Conservation (phyloP, 176 grass and related monocot genomes). For the Aegilops sharonensis region DNA sequence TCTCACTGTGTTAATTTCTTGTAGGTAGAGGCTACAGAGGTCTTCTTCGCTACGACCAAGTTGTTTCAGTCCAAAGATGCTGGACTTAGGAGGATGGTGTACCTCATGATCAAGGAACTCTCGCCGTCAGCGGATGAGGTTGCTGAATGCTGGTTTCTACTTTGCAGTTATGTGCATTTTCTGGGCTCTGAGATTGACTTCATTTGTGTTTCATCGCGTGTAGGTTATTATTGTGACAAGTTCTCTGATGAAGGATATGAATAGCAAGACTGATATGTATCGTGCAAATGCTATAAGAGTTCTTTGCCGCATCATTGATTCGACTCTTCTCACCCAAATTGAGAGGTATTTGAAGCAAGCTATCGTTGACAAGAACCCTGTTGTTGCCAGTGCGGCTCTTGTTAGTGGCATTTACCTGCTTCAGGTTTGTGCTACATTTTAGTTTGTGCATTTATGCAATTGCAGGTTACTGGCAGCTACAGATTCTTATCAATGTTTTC, state of each 20-base stretch:
- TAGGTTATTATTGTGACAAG: conserved; percentile 99
- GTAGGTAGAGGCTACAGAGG: conserved; percentile 91
- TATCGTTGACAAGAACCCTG: conserved; percentile 96
- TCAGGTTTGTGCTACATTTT: conserved; percentile 51
- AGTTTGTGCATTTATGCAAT: conserved; percentile 3
- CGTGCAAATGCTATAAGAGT: conserved; percentile 95
- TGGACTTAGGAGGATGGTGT: conserved; percentile 98
- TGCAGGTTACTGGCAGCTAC: not conserved
- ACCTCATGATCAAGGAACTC: conserved; percentile 99
- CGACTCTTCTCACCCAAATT: conserved; percentile 95
- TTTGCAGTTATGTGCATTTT: not conserved
- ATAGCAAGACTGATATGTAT: conserved; percentile 99
- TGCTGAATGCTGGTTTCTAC: not conserved
- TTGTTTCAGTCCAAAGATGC: conserved; percentile 97
- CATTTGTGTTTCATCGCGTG: not conserved
- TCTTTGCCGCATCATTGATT: conserved; percentile 92
- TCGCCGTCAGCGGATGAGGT: conserved; percentile 95
- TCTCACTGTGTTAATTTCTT: conserved; percentile 13
- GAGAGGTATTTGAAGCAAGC: conserved; percentile 99
- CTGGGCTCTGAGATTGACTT: conserved; percentile 4
- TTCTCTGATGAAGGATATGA: conserved; percentile 99
- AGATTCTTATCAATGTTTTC: conserved; percentile 4
- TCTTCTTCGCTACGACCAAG: conserved; percentile 96
- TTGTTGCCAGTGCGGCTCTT: conserved; percentile 95
- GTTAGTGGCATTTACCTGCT: conserved; percentile 99